phyloP scores from a whole-genome alignment of 208 protist genomes.

The Trichomonas gallinae region DNA sequence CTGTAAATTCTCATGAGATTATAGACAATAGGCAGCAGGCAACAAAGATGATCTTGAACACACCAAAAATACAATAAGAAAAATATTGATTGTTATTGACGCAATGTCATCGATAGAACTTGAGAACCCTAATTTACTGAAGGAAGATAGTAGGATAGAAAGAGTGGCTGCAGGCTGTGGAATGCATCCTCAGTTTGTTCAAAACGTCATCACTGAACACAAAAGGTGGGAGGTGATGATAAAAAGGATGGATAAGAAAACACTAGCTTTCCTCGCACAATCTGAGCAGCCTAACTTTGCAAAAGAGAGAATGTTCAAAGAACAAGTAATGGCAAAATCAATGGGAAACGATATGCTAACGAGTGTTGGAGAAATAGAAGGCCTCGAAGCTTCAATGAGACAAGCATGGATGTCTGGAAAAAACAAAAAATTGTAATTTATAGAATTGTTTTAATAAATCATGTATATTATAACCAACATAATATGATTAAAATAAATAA shows the following conservation, averaged over 20 bases:
- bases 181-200: neutral
- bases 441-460: no score
- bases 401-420: neutral
- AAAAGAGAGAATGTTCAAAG: neutral
- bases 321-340: neutral
- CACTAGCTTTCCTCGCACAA: neutral
- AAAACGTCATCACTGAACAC: neutral
- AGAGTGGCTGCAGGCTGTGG: neutral
- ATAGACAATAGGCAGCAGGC: constrained; percentile 77
- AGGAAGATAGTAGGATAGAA: neutral
- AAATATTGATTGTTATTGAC: neutral
- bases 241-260: neutral
- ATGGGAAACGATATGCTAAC: neutral
- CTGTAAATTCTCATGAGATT: neutral
- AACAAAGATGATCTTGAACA: neutral
- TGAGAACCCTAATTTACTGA: neutral
- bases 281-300: neutral
- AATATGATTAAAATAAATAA: no score
- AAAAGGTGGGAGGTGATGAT: neutral
- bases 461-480: no score
- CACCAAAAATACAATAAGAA: neutral
- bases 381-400: neutral
- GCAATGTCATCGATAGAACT: neutral
- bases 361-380: neutral
- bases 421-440: neutral